Percentiles rank a stretch among this genome's conserved stretches.
These are phyloP conservation scores for Tricholomella constricta DNA, from an alignment of 768 basidiomycete genomes.

Conservation along the genomic window DNA sequence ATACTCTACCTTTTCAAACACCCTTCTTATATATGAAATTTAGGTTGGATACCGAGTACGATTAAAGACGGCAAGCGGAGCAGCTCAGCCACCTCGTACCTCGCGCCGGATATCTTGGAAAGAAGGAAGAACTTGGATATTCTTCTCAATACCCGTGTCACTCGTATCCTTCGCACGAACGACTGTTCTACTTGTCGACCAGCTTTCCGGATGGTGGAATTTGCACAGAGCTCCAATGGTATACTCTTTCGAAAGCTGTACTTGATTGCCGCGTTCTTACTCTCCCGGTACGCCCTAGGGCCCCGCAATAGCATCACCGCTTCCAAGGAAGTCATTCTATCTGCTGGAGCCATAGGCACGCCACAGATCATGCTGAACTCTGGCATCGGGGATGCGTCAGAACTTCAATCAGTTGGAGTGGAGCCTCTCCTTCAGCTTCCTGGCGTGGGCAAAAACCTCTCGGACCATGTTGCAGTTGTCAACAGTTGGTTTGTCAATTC, in stretches of 20 bases:
- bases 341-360: slow-evolving; percentile 34
- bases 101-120: slow-evolving; percentile 18
- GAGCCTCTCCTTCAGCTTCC: slow-evolving; percentile 23
- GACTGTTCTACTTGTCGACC: slow-evolving; percentile 1
- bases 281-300: neutral
- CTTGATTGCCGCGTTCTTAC: neutral
- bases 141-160: slow-evolving; percentile 24
- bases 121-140: slow-evolving; percentile 32
- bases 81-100: slow-evolving; percentile 22
- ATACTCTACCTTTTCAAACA: slow-evolving; percentile 8
- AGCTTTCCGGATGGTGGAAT: neutral
- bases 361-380: slow-evolving; percentile 33
- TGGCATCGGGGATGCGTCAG: slow-evolving; percentile 32
- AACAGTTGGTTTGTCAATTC: slow-evolving; percentile 30
- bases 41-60: slow-evolving; percentile 18
- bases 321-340: slow-evolving; percentile 53
- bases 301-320: slow-evolving; percentile 28
- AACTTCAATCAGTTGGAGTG: slow-evolving; percentile 22
- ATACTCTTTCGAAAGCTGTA: neutral
- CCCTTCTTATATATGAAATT: slow-evolving; percentile 11
- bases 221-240: neutral
- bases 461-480: slow-evolving; percentile 25
- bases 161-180: slow-evolving; percentile 20
- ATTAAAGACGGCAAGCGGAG: slow-evolving; percentile 17
- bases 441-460: slow-evolving; percentile 28